Base-by-base conservation (phyloP, 345 rosid genomes). In the Conringia planisiliqua region DNA sequence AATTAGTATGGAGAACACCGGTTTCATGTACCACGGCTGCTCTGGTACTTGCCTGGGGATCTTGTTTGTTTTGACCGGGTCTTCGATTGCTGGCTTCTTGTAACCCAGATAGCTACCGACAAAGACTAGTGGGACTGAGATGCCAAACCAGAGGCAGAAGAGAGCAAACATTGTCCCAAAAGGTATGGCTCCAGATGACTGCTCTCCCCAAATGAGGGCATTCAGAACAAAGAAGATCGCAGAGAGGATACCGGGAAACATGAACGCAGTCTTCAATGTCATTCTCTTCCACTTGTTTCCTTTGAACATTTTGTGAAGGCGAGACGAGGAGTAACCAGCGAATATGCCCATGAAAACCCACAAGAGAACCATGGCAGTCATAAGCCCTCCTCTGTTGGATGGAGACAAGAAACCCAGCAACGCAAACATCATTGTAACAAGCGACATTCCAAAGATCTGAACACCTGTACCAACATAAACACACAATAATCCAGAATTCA, bases 321-420 rank as follows among this genome's bases (percentile, higher is more conserved):
- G 89, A 16, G 98, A 88, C 3, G 98, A 93, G 36, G 97, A 81
- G 83, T 91, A 91, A 79, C 98, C 98, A 27, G 92, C 98, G 12
- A 93, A 87, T 69, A 93, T 73, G 33, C 98, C 97, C 98, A 93
- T 93, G 82, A 91, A 93, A 72, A 93, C 97, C 98, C 98, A 93
- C 80, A 93, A 70, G 73, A 93, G 92, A 78, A 93, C 98, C 98
- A 91, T 94, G 56, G 98, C 97, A 60, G 98, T 94, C 96, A 88
- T 94, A 62, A 94, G 98, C 14, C 98, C 98, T 51, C 98, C 98
- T 71, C 98, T 81, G 85, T 90, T 94, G 56, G 98, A 94, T 65
- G 98, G 98, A 71, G 98, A 91, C 35, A 94, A 74, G 85, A 94
- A 90, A 12, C 98, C 98, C 54, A 94, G 73, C 81, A 94, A 76